phyloP scores from a whole-genome alignment of 2,329 filamentous ascomycete genomes.

The Neoarthrinium moseri region DNA sequence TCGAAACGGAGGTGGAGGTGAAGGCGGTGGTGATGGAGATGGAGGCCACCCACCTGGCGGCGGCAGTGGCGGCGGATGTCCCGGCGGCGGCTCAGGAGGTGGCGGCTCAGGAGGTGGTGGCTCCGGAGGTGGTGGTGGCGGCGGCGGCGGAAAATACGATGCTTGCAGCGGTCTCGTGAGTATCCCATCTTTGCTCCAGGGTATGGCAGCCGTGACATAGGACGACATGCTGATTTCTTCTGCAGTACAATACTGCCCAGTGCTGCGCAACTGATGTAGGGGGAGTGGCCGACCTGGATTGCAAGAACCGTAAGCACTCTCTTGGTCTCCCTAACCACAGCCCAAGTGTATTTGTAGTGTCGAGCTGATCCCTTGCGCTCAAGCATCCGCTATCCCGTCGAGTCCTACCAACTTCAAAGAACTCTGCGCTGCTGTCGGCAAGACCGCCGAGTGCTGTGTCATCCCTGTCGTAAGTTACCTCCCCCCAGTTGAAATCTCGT shows the following conservation, averaged over 20 bases:
- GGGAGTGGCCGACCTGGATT: conserved; percentile 9
- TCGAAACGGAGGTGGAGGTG: too few relatives aligned
- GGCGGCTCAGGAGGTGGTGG: too few relatives aligned
- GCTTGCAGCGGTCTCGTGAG: too few relatives aligned
- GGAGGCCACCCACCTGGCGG: too few relatives aligned
- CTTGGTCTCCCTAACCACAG: neutral
- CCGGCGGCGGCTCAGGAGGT: too few relatives aligned
- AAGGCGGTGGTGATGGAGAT: too few relatives aligned
- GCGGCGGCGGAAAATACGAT: too few relatives aligned
- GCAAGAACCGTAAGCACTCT: conserved; percentile 3
- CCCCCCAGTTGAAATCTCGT: neutral
- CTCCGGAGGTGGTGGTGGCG: too few relatives aligned
- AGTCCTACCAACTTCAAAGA: neutral
- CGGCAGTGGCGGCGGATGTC: too few relatives aligned
- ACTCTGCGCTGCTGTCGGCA: conserved; percentile 3
- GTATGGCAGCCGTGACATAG: too few relatives aligned
- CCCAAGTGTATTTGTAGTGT: neutral
- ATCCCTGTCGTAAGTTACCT: conserved; percentile 6
- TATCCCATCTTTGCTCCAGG: too few relatives aligned
- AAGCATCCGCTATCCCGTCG: neutral
- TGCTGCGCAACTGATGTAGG: conserved; percentile 9
- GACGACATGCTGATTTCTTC: too few relatives aligned
- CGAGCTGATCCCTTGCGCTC: neutral
- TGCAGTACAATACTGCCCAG: conserved; percentile 9
- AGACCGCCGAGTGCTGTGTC: conserved; percentile 8